Conservation (phyloP, 129 eudicot genomes). For the Flaveria robusta region DNA sequence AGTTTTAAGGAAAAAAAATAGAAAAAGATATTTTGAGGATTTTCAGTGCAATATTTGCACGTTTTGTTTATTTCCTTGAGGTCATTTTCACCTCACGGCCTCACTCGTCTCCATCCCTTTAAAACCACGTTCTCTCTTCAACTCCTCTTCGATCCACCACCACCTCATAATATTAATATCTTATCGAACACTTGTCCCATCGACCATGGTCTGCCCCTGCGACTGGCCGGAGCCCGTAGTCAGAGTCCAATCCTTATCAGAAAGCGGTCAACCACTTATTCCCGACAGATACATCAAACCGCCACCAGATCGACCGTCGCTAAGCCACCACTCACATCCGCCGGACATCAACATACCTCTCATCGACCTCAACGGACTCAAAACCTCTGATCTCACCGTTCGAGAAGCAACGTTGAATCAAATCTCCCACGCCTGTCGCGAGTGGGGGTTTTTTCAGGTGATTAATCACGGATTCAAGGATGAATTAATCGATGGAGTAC, state of each 20-base stretch:
- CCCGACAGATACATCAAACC: constrained; percentile 75
- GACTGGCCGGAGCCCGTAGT: constrained; percentile 91
- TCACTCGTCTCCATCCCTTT: neutral
- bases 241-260: constrained; percentile 72
- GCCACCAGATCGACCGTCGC: constrained; percentile 48
- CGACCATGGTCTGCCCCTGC: constrained; percentile 39
- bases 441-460: constrained; percentile 82
- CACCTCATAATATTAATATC: constrained; percentile 13
- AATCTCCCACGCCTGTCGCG: constrained; percentile 55
- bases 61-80: neutral
- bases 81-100: constrained; percentile 23
- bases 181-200: neutral
- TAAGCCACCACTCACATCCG: neutral
- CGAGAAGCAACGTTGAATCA: constrained; percentile 23
- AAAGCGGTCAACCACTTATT: constrained; percentile 33
- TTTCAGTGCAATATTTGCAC: constrained; percentile 19
- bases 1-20: too few relatives aligned
- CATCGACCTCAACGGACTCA: constrained; percentile 52
- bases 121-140: constrained; percentile 9
- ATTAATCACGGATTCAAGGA: constrained; percentile 69
- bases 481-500: constrained; percentile 57
- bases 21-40: too few relatives aligned
- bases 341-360: constrained; percentile 51
- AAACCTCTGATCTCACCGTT: neutral
- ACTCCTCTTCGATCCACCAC: neutral